Evolutionary conservation across 164 flowering plant species (phyloP).

Genomic region (Tetracentron sinense): DNA sequence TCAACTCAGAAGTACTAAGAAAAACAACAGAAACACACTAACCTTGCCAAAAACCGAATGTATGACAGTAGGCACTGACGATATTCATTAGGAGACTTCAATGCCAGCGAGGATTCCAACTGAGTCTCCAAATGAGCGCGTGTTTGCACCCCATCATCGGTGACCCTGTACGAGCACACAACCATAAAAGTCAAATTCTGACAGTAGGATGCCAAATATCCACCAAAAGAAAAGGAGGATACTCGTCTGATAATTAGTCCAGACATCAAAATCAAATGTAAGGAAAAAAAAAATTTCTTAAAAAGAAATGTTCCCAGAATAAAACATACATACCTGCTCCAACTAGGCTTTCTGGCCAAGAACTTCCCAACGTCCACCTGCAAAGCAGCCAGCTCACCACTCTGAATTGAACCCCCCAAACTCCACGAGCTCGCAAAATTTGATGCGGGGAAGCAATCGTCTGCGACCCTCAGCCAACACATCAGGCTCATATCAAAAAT

Average conservation of each 20-base stretch:
- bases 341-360: constrained; percentile 85
- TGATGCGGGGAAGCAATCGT: constrained; percentile 92
- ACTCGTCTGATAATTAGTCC: neutral
- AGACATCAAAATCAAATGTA: neutral
- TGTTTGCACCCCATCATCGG: constrained; percentile 96
- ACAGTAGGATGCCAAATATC: neutral
- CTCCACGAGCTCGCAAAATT: constrained; percentile 92
- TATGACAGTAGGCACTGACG: constrained; percentile 89
- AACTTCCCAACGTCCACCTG: constrained; percentile 93
- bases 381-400: constrained; percentile 87
- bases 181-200: constrained; percentile 8
- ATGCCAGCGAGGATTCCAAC: constrained; percentile 80
- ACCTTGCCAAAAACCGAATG: constrained; percentile 87
- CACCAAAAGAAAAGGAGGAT: neutral
- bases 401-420: constrained; percentile 72
- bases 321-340: constrained; percentile 67
- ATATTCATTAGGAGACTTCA: constrained; percentile 86
- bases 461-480: constrained; percentile 98
- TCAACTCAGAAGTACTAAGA: neutral
- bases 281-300: neutral
- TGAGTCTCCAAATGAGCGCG: constrained; percentile 98
- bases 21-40: constrained; percentile 4
- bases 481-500: constrained; percentile 79
- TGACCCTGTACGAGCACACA: constrained; percentile 46
- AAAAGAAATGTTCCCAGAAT: neutral